Conservation (phyloP, 257 asterid species). For the Marsdenia floribunda region DNA sequence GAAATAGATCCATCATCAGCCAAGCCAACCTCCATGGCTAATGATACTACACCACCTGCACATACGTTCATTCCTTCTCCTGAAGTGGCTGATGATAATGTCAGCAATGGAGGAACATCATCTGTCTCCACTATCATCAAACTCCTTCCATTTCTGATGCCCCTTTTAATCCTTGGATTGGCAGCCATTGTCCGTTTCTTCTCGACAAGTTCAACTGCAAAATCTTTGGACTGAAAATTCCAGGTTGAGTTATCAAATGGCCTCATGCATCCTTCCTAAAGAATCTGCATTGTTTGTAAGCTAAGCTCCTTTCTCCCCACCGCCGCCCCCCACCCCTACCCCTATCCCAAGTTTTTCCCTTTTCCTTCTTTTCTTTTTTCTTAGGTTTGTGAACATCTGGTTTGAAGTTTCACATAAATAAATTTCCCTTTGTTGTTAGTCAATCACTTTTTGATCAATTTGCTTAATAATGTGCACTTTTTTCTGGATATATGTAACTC, state of each 20-base stretch:
- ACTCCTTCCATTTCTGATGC: slow-evolving; percentile 27
- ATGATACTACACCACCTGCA: background rate
- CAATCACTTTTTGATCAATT: background rate
- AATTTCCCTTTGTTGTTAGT: background rate
- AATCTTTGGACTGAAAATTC: background rate
- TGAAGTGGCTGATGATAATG: background rate
- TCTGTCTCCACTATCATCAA: slow-evolving; percentile 12
- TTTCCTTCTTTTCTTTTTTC: background rate
- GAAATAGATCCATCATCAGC: slow-evolving; percentile 44
- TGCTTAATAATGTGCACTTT: background rate
- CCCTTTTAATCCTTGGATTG: slow-evolving; percentile 36
- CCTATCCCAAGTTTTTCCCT: too few species aligned
- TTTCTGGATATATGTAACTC: background rate
- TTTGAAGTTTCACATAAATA: background rate
- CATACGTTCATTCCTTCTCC: background rate
- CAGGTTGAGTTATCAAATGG: background rate
- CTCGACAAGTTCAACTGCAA: slow-evolving; percentile 17
- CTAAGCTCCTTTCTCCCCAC: background rate
- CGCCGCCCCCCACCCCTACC: too few species aligned
- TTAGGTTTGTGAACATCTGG: background rate
- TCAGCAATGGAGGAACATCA: slow-evolving; percentile 10
- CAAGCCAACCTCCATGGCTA: background rate
- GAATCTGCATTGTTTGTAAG: background rate
- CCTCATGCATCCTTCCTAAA: background rate
- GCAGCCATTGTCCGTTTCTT: slow-evolving; percentile 32